phyloP scores from a whole-genome alignment of 306 rosid species.

The Bauhinia variegata region DNA sequence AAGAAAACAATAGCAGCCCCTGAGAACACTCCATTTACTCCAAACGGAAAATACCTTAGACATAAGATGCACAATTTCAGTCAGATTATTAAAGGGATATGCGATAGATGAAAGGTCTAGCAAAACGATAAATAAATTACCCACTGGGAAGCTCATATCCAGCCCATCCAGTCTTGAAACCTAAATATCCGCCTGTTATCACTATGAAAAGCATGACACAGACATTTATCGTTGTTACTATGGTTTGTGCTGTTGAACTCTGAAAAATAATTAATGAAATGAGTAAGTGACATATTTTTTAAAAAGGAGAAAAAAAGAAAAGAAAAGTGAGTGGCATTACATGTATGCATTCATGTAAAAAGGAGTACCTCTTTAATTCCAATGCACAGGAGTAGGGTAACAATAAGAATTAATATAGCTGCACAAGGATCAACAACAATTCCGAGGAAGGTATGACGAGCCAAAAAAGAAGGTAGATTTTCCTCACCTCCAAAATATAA shows the following conservation, averaged over 20 bases:
- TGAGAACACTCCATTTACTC: conserved; percentile 67
- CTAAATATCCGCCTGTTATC: conserved; percentile 65
- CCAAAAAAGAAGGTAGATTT: conserved; percentile 57
- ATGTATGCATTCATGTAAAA: conserved; percentile 5
- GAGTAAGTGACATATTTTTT: background rate
- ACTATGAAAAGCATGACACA: conserved; percentile 63
- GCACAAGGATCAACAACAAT: conserved; percentile 79
- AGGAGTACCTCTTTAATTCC: conserved; percentile 69
- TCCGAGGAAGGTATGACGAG: conserved; percentile 65
- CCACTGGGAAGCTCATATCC: conserved; percentile 71
- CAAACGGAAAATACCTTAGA: conserved; percentile 66
- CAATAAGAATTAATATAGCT: conserved; percentile 56
- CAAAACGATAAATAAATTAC: conserved; percentile 44
- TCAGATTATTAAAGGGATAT: conserved; percentile 4
- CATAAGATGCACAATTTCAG: conserved; percentile 29
- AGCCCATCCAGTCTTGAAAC: conserved; percentile 68
- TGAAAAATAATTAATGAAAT: conserved; percentile 46
- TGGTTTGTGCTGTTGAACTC: conserved; percentile 68
- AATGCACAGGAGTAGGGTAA: conserved; percentile 60
- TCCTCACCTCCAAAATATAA: conserved; percentile 67
- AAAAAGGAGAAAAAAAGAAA: background rate
- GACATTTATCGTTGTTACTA: conserved; percentile 61
- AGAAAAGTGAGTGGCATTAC: background rate
- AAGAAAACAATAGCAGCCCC: conserved; percentile 78
- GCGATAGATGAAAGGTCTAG: conserved; percentile 29